Base-by-base conservation (phyloP, 2,329 filamentous ascomycete genomes). In the Ophiostoma sp. region DNA sequence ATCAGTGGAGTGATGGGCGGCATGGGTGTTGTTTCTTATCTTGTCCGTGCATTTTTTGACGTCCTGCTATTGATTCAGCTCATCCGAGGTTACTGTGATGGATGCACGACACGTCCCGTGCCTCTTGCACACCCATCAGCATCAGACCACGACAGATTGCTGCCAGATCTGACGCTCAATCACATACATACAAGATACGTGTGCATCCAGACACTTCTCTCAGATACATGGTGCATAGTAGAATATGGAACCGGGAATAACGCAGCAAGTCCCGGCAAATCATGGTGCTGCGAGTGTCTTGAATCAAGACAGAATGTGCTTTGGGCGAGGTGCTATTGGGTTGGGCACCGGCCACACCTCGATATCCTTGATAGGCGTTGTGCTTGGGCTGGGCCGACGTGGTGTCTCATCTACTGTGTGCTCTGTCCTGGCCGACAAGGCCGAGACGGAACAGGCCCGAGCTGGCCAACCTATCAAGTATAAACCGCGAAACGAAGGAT, bases 121-220 rank as follows among this genome's bases (percentile, higher is more conserved):
- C 27, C 15, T 52, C 44, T 52, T 52, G 20, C 17, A 20, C 44
- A 52, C 44, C 44, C 23, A 27, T 17, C 27, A 13, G 27, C 57
- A 20, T 62, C 27, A 33, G 27, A 62, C 57, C 57, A 62, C 57
- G 57, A 27, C 57, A 62, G 57, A 62, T 33, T 62, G 57, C 57
- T 31, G 57, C 52, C 57, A 62, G 57, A 62, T 62, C 57, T 62
- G 57, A 62, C 57, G 57, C 52, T 57, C 52, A 57, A 23, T 57
- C 23, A 57, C 44, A 48, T 27, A 57, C 52, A 57, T 57, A 57
- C n/a, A 57, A 57, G 7, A 13, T 27, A 27, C 52, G 11, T 31
- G 3, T 57, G 52, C 44, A 27, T 57, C 23, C 4, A 17, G 52
- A 23, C 17, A 48, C 17, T n/a, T n/a, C 44, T n/a, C 44, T 41